These are phyloP conservation scores for Paracoccidioides brasiliensis DNA, from an alignment of 2,329 filamentous ascomycete genomes.

Conservation along the genomic window DNA sequence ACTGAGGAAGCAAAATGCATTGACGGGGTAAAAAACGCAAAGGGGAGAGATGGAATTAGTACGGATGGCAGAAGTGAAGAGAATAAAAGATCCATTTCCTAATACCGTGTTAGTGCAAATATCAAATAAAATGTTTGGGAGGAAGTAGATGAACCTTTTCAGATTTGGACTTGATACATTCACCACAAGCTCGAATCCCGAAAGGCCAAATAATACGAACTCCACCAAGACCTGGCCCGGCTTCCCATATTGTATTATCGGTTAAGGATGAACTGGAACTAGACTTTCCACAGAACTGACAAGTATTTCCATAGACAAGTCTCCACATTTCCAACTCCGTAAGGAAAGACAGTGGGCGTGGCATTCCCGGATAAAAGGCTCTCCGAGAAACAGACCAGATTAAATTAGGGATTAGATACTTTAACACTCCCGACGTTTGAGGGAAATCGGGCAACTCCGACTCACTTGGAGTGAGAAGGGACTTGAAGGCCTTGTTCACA, in stretches of 20 bases:
- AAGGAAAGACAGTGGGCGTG: conserved; percentile 50
- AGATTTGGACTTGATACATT: conserved; percentile 48
- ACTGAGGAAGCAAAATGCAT: conserved; percentile 47
- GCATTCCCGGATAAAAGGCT: conserved; percentile 52
- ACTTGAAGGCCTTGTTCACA: conserved; percentile 55
- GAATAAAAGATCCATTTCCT: conserved; percentile 60
- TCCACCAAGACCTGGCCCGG: conserved; percentile 48
- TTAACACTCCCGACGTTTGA: conserved; percentile 20
- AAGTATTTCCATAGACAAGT: conserved; percentile 48
- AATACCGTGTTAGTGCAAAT: conserved; percentile 15
- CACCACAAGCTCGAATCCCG: conserved; percentile 50
- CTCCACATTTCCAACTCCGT: conserved; percentile 68
- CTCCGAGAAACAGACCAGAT: conserved; percentile 62
- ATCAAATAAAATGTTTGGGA: conserved; percentile 4
- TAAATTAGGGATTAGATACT: conserved; percentile 43
- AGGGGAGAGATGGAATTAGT: conserved; percentile 56
- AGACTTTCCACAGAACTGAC: conserved; percentile 52
- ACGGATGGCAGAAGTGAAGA: conserved; percentile 47
- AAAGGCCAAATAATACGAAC: conserved; percentile 61
- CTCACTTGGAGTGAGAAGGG: conserved; percentile 42
- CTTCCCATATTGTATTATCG: conserved; percentile 38
- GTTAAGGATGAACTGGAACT: conserved; percentile 13
- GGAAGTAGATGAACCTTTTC: conserved; percentile 46
- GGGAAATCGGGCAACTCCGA: conserved; percentile 18
- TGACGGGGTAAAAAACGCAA: conserved; percentile 50